phyloP scores from a whole-genome alignment of 805 yeast species.

The Kodamaea leandrae region DNA sequence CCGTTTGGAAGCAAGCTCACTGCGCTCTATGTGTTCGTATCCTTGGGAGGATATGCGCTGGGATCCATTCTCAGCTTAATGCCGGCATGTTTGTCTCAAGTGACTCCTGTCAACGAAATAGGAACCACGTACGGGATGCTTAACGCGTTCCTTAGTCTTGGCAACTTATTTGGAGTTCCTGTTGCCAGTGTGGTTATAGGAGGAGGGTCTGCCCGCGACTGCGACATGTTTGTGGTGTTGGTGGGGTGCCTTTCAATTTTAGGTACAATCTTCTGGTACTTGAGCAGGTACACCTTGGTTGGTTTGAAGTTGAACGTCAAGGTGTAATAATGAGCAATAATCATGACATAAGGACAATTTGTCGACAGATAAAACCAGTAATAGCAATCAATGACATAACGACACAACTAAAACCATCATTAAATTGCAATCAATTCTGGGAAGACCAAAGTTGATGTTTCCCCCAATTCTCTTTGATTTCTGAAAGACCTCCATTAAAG shows the following conservation, averaged over 20 bases:
- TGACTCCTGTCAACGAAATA: slow-evolving; percentile 31
- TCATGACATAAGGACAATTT: too few relatives aligned
- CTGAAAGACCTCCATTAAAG: too few relatives aligned
- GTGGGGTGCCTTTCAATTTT: slow-evolving; percentile 27
- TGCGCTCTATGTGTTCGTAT: slow-evolving; percentile 33
- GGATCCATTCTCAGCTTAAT: slow-evolving; percentile 35
- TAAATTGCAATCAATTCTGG: too few relatives aligned
- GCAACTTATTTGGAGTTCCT: slow-evolving; percentile 34
- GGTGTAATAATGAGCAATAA: too few relatives aligned
- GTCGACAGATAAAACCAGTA: too few relatives aligned
- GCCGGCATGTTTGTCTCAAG: slow-evolving; percentile 27
- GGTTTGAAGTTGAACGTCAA: slow-evolving; percentile 16
- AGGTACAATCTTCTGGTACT: slow-evolving; percentile 29
- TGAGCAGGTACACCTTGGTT: slow-evolving; percentile 16
- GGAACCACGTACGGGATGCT: slow-evolving; percentile 37
- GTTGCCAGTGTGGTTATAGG: slow-evolving; percentile 32
- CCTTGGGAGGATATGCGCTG: slow-evolving; percentile 33
- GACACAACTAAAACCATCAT: too few relatives aligned
- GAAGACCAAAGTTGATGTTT: too few relatives aligned
- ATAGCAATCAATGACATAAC: too few relatives aligned
- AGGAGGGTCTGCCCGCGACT: slow-evolving; percentile 24
- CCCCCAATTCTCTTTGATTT: too few relatives aligned
- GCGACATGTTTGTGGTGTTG: slow-evolving; percentile 30
- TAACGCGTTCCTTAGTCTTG: slow-evolving; percentile 29
- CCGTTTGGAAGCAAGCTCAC: slow-evolving; percentile 28